Evolutionary conservation across 2,329 filamentous ascomycete species (phyloP).

Genomic region (Cucurbitaria berberidis): DNA sequence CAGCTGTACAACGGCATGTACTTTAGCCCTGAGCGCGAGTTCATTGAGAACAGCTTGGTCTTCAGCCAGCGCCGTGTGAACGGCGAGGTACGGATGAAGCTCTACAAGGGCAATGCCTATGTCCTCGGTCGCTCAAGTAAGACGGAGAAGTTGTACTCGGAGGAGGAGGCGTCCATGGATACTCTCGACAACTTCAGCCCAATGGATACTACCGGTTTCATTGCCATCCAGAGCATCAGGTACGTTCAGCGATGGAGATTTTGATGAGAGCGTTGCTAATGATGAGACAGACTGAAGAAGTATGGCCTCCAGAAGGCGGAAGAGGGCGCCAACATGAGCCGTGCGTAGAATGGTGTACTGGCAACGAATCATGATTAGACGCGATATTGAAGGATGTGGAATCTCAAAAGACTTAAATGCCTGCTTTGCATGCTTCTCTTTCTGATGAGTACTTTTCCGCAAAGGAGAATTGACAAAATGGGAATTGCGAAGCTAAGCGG

Average conservation of each 20-base stretch:
- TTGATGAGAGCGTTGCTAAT: not conserved
- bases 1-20: constrained; percentile 67
- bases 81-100: constrained; percentile 63
- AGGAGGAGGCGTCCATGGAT: constrained; percentile 72
- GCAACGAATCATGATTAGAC: not conserved
- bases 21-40: constrained; percentile 75
- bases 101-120: constrained; percentile 71
- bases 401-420: not conserved
- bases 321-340: constrained; percentile 40
- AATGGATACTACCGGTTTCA: constrained; percentile 70
- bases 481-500: not conserved
- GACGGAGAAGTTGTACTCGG: constrained; percentile 73
- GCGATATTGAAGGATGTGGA: not conserved
- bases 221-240: constrained; percentile 70
- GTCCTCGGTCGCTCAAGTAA: constrained; percentile 65
- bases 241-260: not conserved
- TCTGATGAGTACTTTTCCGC: too few species aligned
- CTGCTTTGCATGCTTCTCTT: too few species aligned
- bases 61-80: constrained; percentile 51
- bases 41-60: constrained; percentile 66
- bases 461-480: too few species aligned
- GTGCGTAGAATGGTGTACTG: constrained; percentile 16
- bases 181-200: constrained; percentile 72
- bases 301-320: constrained; percentile 48
- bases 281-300: constrained; percentile 47